Evolutionary conservation across 139 green algal species (phyloP), one percentile per base, ranked within the genome.

Genomic region (Chlamydomonas eustigma): DNA sequence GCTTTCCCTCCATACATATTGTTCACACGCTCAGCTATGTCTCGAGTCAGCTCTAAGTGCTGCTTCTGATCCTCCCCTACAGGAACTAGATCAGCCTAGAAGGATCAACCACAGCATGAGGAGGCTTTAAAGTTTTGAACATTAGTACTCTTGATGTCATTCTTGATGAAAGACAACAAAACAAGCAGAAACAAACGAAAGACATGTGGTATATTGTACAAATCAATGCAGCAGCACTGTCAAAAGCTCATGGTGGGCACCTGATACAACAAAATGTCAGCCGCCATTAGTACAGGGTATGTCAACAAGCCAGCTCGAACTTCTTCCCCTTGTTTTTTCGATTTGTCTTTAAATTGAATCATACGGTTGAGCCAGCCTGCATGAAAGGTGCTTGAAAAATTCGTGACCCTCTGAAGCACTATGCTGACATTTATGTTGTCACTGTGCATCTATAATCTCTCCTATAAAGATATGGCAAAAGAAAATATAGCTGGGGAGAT

Each of bases 251-350:
- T n/a, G n/a, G n/a, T n/a, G n/a, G n/a, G n/a, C n/a, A n/a, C 93
- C 86, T 97, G 90, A 80, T 99, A 99, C 22, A 98, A 86, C 79
- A 99, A 86, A 78, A 99, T 98, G 85, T 99, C 96, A 30, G 95
- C 91, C 6, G 96, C 96, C 96, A 99, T 99, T 44, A 99, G 90
- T n/a, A 98, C 91, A 1, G 96, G 96, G 86, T 99, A 99, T 28
- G 91, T 97, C 67, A 99, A 88, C 22, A 99, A 91, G 0, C 96
- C 96, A 1, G 92, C 86, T 37, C 89, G 83, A 25, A 99, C 96
- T 51, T 97, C 89, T 78, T 96, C 92, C 4, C 89, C 91, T 78
- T 89, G 91, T 85, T 96, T 95, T 12, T 85, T 68, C 4, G 86
- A 83, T 84, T 99, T 99, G 82, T 98, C 95, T 35, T 70, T 79